Percentiles rank a stretch among this genome's conserved stretches.
Conservation (phyloP, 495 filamentous ascomycete genomes). For the Choiromyces venosus region DNA sequence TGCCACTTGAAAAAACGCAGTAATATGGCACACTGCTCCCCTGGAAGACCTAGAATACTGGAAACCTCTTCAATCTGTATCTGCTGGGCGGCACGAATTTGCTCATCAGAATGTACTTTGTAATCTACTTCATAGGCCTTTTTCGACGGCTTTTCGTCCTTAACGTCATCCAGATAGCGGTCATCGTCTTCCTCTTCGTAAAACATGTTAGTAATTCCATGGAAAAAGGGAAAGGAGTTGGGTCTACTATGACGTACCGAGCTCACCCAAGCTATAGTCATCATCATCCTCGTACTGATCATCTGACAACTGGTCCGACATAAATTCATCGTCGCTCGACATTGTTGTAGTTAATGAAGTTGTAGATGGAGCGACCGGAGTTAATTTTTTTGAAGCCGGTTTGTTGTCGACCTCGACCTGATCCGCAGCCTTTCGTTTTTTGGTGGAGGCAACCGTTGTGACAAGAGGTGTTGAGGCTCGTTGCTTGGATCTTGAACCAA, state of each 20-base stretch:
- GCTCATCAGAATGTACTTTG: constrained; percentile 67
- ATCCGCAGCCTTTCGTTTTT: constrained; percentile 90
- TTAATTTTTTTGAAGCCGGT: constrained; percentile 52
- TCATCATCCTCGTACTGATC: constrained; percentile 72
- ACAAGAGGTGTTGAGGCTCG: constrained; percentile 41
- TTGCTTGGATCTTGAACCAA: constrained; percentile 43
- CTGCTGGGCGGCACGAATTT: constrained; percentile 78
- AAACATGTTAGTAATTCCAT: constrained; percentile 48
- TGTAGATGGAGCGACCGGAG: constrained; percentile 48
- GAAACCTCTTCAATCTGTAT: constrained; percentile 81
- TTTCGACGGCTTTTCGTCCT: constrained; percentile 68
- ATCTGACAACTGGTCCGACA: constrained; percentile 68
- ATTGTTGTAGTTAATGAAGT: constrained; percentile 65
- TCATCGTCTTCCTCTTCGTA: constrained; percentile 58
- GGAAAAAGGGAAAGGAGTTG: constrained; percentile 48
- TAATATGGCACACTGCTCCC: constrained; percentile 82
- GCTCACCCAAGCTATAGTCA: constrained; percentile 71
- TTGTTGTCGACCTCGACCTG: constrained; percentile 51
- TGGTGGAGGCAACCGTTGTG: constrained; percentile 65
- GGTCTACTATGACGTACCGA: constrained; percentile 53
- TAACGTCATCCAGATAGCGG: constrained; percentile 65
- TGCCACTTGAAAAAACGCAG: constrained; percentile 89
- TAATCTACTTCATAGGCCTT: constrained; percentile 79
- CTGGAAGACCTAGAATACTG: constrained; percentile 74
- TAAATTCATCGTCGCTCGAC: constrained; percentile 96